Evolutionary conservation across 1,139 yeast genomes (phyloP).

Genomic region (Saccharomyces hybrid): DNA sequence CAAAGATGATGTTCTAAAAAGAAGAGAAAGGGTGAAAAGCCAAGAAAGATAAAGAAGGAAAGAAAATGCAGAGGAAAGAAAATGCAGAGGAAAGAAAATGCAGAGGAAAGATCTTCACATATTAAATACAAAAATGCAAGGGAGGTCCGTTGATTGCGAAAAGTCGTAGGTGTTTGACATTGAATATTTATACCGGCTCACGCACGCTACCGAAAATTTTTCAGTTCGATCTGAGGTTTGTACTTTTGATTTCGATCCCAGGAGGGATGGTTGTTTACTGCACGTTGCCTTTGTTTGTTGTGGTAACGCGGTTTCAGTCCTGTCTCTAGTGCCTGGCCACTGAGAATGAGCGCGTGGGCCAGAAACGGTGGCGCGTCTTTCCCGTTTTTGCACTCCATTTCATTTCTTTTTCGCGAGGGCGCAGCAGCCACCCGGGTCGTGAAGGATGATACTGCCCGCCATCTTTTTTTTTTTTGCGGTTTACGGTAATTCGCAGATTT

Average conservation of each 20-base stretch:
- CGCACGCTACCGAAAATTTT: background rate
- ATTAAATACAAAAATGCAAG: background rate
- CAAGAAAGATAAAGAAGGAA: background rate
- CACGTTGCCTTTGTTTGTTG: background rate
- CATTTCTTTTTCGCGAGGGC: conserved; percentile 1
- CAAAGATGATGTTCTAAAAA: background rate
- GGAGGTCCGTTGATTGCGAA: background rate
- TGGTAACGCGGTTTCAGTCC: background rate
- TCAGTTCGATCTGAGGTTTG: background rate
- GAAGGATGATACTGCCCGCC: background rate
- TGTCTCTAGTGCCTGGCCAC: background rate
- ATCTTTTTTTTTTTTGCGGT: background rate
- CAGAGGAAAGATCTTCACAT: background rate
- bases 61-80: background rate
- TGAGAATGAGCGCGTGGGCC: background rate
- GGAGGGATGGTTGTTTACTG: background rate
- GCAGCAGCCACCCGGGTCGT: background rate
- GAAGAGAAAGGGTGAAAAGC: background rate
- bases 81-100: background rate
- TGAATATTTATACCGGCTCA: conserved; percentile 1
- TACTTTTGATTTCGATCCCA: background rate
- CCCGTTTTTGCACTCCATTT: background rate
- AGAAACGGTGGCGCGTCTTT: background rate
- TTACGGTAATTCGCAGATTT: background rate
- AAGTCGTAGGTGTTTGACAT: background rate